Base-by-base conservation (phyloP, 345 rosid genomes). In the Bruguiera parviflora region DNA sequence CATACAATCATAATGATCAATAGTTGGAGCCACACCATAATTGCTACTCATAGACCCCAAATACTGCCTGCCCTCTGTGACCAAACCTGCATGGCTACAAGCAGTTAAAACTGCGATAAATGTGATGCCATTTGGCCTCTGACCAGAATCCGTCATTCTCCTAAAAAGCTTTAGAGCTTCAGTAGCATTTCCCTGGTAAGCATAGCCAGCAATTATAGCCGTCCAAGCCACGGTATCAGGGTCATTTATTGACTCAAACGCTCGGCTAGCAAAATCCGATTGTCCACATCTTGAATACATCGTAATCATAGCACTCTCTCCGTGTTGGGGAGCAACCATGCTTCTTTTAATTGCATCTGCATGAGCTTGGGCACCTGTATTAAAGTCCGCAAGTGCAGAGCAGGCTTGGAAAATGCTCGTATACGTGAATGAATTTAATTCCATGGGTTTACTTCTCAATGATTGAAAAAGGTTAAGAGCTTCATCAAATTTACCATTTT, bases 161-260 rank as follows among this genome's bases (percentile, higher is more conserved):
- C 70, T 73, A 72, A 88, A 91, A 79, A 79, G 84, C 64, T 80
- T 55, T 28, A 87, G 82, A 71, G 95, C 91, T 77, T 83, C 82
- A 58, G 80, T 65, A 69, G 89, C 95, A 71, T 81, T 80, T 49
- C 95, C 95, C 65, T 87, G 89, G 74, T 85, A 83, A 27, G 92
- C 89, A 79, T 83, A 80, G 37, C 91, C 95, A 43, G 89, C 85
- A 61, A 87, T 77, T 32, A 86, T 80, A 32, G 92, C 89, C 0
- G 95, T 88, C 95, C 97, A 91, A 56, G 89, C 91, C 73, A 91
- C 88, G 13, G 81, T 79, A 65, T 88, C 97, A 8, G 92, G 92
- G 29, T 77, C 71, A 49, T 61, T 74, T 67, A 91, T 84, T 16
- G 82, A 83, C 59, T 79, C 77, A 66, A 91, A 91, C 55, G 84